phyloP scores from a whole-genome alignment of 805 yeast genomes.

The Hemisphaericaspora nanyangensis region DNA sequence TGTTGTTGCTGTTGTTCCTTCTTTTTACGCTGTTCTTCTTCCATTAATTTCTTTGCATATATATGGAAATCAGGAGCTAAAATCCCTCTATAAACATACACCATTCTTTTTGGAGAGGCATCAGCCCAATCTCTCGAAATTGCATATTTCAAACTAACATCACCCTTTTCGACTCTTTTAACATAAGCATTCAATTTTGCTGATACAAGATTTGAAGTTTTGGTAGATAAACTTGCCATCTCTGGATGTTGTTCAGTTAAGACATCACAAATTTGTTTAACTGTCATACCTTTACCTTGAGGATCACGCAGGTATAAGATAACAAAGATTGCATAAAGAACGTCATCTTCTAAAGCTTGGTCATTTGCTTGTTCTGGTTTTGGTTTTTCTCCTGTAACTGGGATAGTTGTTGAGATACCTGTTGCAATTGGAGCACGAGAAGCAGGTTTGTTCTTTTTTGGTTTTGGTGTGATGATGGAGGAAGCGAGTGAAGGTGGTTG shows the following conservation, averaged over 20 bases:
- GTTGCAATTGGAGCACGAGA: conserved; percentile 57
- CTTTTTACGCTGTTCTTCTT: conserved; percentile 37
- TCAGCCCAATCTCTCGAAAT: conserved; percentile 88
- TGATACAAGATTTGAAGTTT: conserved; percentile 74
- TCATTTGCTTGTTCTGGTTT: conserved; percentile 61
- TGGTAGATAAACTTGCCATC: conserved; percentile 76
- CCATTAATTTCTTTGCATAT: conserved; percentile 65
- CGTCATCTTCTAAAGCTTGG: conserved; percentile 67
- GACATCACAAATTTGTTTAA: conserved; percentile 78
- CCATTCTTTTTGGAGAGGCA: conserved; percentile 86
- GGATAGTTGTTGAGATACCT: conserved; percentile 74
- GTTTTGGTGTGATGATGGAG: conserved; percentile 9
- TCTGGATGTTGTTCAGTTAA: conserved; percentile 74
- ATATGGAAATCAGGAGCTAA: conserved; percentile 71
- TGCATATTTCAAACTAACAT: conserved; percentile 65
- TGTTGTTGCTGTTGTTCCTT: conserved; percentile 6
- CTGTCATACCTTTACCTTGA: conserved; percentile 80
- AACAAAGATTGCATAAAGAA: conserved; percentile 68
- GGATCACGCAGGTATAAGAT: conserved; percentile 68
- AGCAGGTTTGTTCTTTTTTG: conserved; percentile 33
- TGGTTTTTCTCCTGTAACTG: conserved; percentile 71
- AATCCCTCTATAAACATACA: conserved; percentile 77
- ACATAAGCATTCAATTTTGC: conserved; percentile 85
- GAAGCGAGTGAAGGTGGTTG: conserved; percentile 11
- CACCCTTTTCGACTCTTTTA: conserved; percentile 82